Evolutionary conservation across 2,329 filamentous ascomycete species (phyloP).

Genomic region (Macrophomina pseudophaseolina): DNA sequence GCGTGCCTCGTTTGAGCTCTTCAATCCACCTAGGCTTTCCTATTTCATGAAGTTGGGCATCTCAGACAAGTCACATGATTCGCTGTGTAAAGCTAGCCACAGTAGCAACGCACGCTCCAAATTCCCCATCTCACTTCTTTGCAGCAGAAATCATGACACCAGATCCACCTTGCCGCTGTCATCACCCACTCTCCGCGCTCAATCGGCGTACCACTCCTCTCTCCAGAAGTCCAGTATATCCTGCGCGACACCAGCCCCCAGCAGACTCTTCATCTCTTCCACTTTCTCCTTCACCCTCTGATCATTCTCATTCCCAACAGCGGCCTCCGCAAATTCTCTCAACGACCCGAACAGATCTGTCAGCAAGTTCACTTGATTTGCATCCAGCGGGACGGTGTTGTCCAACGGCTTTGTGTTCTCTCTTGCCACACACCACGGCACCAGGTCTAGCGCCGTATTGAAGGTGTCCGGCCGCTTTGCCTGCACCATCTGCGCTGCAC

Average conservation of each 20-base stretch:
- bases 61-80: too few species aligned
- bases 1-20: too few species aligned
- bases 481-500: neutral
- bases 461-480: neutral
- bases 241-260: constrained; percentile 33
- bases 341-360: constrained; percentile 42
- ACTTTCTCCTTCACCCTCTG: constrained; percentile 13
- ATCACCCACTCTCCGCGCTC: neutral
- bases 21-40: too few species aligned
- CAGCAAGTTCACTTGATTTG: constrained; percentile 36
- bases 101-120: too few species aligned
- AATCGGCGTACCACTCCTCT: constrained; percentile 37
- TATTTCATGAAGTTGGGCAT: too few species aligned
- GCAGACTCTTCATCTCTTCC: constrained; percentile 30
- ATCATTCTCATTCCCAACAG: constrained; percentile 29
- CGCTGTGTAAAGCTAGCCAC: too few species aligned
- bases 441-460: constrained; percentile 32
- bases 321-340: constrained; percentile 36
- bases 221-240: constrained; percentile 40
- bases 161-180: neutral
- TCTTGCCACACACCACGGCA: constrained; percentile 39
- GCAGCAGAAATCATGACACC: too few species aligned
- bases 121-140: too few species aligned
- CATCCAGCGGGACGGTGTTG: neutral
- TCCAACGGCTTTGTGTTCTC: neutral